phyloP scores from a whole-genome alignment of 768 basidiomycete species.

The Leccinum boreale region DNA sequence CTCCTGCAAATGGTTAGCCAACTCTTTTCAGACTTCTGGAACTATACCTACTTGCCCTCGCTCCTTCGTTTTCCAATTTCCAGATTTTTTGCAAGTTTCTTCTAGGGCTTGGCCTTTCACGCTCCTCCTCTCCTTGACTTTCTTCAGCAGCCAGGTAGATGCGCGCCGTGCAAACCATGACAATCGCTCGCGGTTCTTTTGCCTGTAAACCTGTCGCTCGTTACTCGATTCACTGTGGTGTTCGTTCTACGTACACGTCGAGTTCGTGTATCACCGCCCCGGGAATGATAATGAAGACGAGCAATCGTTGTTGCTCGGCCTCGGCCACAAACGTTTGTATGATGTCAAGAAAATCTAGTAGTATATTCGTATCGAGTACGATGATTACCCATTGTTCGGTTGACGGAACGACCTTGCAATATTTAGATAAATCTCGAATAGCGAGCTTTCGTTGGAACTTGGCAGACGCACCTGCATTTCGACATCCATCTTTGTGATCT shows the following conservation, averaged over 20 bases:
- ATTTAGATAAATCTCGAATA: background rate
- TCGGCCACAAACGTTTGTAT: slow-evolving; percentile 64
- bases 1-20: slow-evolving; percentile 14
- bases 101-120: slow-evolving; percentile 61
- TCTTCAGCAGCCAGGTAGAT: slow-evolving; percentile 63
- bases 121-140: slow-evolving; percentile 51
- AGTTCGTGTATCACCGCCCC: slow-evolving; percentile 75
- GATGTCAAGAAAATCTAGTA: slow-evolving; percentile 63
- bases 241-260: slow-evolving; percentile 50
- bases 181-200: slow-evolving; percentile 39
- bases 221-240: background rate
- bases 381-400: slow-evolving; percentile 45
- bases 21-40: background rate
- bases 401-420: slow-evolving; percentile 36
- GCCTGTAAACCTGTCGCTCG: slow-evolving; percentile 23
- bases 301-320: slow-evolving; percentile 45
- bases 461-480: slow-evolving; percentile 63
- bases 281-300: slow-evolving; percentile 66
- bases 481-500: slow-evolving; percentile 62
- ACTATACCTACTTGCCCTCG: slow-evolving; percentile 38
- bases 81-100: slow-evolving; percentile 58
- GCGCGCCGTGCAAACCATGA: slow-evolving; percentile 70
- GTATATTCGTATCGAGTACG: slow-evolving; percentile 77
- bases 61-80: slow-evolving; percentile 57
- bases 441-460: background rate